Percentiles rank a stretch among this genome's conserved stretches.
phyloP scores from a whole-genome alignment of 768 basidiomycete species.

The Naganishia friedmannii region DNA sequence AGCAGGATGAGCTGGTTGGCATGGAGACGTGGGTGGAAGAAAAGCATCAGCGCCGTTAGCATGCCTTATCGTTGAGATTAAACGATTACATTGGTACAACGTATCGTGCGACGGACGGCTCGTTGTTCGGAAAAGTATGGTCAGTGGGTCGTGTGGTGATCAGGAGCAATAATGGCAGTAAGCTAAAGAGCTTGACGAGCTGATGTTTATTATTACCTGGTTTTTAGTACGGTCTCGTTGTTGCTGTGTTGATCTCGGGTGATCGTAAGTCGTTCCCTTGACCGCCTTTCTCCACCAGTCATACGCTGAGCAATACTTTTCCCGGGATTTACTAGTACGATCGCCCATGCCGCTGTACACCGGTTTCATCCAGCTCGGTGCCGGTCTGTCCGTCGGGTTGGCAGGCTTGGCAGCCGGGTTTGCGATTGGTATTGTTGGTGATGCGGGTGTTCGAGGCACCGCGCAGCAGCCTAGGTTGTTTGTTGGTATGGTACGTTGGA shows the following conservation, averaged over 20 bases:
- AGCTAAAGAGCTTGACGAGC: not conserved
- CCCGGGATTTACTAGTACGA: conserved; percentile 56
- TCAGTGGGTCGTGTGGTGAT: too few species aligned
- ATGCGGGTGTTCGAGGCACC: conserved; percentile 95
- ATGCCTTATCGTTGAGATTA: too few species aligned
- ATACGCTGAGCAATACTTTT: not conserved
- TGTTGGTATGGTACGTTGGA: conserved; percentile 71
- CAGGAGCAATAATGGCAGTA: too few species aligned
- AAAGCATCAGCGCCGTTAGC: too few species aligned
- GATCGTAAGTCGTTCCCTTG: conserved; percentile 62
- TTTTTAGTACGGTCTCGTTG: conserved; percentile 85
- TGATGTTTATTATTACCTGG: not conserved
- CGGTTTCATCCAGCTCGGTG: conserved; percentile 60
- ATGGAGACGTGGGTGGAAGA: too few species aligned
- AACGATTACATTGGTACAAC: too few species aligned
- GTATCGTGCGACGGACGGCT: too few species aligned
- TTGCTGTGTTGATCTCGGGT: conserved; percentile 91
- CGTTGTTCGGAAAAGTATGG: too few species aligned
- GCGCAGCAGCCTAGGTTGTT: conserved; percentile 92
- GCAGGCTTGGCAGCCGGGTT: conserved; percentile 59
- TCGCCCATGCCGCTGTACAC: conserved; percentile 83
- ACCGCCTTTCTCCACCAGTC: not conserved
- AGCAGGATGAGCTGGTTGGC: too few species aligned
- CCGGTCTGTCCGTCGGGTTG: conserved; percentile 94
- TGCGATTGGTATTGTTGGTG: conserved; percentile 88